phyloP scores from a whole-genome alignment of 495 filamentous ascomycete species.

The Ramalina peruviana region DNA sequence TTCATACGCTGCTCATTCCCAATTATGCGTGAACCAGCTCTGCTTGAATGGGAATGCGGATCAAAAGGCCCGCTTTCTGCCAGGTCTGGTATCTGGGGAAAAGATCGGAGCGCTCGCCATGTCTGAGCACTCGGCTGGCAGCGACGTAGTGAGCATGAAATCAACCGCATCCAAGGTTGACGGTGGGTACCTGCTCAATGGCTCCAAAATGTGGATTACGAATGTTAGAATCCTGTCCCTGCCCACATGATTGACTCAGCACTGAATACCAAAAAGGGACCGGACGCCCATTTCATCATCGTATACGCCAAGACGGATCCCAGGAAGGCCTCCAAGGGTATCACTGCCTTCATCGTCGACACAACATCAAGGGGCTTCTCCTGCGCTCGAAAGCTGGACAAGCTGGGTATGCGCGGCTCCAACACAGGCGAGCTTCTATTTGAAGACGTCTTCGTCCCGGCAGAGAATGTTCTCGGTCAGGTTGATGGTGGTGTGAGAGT shows the following conservation, averaged over 20 bases:
- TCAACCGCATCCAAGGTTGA: slow-evolving; percentile 66
- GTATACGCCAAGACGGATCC: slow-evolving; percentile 94
- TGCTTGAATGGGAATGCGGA: slow-evolving; percentile 70
- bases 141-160: slow-evolving; percentile 93
- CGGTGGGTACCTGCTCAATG: slow-evolving; percentile 75
- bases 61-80: slow-evolving; percentile 72
- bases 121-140: slow-evolving; percentile 84
- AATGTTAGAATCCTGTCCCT: slow-evolving; percentile 39
- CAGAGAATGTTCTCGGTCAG: slow-evolving; percentile 64
- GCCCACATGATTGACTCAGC: background rate
- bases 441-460: slow-evolving; percentile 81
- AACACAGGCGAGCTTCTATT: slow-evolving; percentile 95
- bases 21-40: slow-evolving; percentile 93
- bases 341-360: slow-evolving; percentile 88
- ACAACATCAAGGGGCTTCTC: slow-evolving; percentile 62
- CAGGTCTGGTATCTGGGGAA: slow-evolving; percentile 66
- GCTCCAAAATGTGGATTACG: slow-evolving; percentile 99
- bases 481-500: slow-evolving; percentile 76
- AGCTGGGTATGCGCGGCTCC: slow-evolving; percentile 92
- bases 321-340: slow-evolving; percentile 69
- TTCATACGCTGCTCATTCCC: slow-evolving; percentile 89
- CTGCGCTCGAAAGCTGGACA: slow-evolving; percentile 84
- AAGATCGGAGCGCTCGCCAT: slow-evolving; percentile 87
- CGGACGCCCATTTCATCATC: slow-evolving; percentile 76
- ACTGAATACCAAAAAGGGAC: slow-evolving; percentile 40